Percentiles rank a stretch among this genome's conserved stretches.
Evolutionary conservation across 306 rosid genomes (phyloP).

Genomic region (Glycyrrhiza uralensis): DNA sequence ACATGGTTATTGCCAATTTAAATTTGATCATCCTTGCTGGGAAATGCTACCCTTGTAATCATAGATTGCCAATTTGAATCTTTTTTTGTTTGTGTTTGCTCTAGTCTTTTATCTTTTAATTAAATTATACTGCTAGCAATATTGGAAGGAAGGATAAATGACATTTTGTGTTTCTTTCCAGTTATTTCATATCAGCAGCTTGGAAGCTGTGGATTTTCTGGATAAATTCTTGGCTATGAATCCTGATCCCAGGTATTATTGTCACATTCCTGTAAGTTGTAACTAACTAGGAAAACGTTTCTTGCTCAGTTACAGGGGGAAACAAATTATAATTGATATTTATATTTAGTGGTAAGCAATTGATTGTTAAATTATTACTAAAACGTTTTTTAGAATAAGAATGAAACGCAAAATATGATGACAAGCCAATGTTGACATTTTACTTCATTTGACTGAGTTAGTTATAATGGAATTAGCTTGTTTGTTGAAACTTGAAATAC

Average conservation of each 20-base stretch:
- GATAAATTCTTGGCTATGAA: conserved; percentile 78
- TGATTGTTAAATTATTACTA: neutral
- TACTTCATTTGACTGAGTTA: neutral
- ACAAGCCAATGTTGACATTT: conserved; percentile 1
- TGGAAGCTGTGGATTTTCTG: conserved; percentile 76
- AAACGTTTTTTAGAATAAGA: neutral
- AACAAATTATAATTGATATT: neutral
- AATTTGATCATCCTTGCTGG: neutral
- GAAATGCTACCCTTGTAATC: neutral
- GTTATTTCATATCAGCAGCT: conserved; percentile 64
- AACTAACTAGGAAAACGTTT: neutral
- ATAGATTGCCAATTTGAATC: neutral
- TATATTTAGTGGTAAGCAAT: conserved; percentile 6
- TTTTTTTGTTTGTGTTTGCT: neutral
- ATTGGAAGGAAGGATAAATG: conserved; percentile 23
- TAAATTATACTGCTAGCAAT: neutral
- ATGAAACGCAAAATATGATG: neutral
- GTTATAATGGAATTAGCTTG: neutral
- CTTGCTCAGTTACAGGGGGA: neutral
- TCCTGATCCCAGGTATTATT: conserved; percentile 68
- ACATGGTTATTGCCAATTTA: neutral
- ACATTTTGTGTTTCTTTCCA: conserved; percentile 30
- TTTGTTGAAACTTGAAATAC: neutral
- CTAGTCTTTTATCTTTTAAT: neutral
- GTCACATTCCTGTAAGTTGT: conserved; percentile 12